Percentiles rank a stretch among this genome's conserved stretches.
These are phyloP conservation scores for Lentithecium fluviatile DNA, from an alignment of 495 filamentous ascomycete genomes.

Conservation along the genomic window DNA sequence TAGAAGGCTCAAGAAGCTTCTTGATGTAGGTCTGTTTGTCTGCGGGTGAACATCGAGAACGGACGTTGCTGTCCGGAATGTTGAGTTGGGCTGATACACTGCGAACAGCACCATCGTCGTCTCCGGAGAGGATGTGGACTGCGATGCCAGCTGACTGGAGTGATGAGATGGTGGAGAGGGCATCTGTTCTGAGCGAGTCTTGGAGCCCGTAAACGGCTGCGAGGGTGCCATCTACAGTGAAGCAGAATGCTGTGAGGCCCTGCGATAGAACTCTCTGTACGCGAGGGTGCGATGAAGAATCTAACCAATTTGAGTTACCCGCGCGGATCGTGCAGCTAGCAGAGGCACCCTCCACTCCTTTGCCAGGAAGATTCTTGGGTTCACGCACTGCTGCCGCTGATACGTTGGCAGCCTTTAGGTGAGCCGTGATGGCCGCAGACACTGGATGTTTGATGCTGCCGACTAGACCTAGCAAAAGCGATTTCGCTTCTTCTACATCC, in stretches of 20 bases:
- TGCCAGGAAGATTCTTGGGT: constrained; percentile 53
- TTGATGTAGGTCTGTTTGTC: constrained; percentile 65
- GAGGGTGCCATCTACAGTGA: constrained; percentile 53
- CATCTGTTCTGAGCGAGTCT: constrained; percentile 61
- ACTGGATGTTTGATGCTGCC: constrained; percentile 64
- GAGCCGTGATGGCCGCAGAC: constrained; percentile 55
- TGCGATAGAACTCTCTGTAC: constrained; percentile 51
- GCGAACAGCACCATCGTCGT: constrained; percentile 60
- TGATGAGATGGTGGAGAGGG: constrained; percentile 47
- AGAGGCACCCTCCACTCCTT: constrained; percentile 49
- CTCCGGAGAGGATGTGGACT: constrained; percentile 67
- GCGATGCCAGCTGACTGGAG: constrained; percentile 56
- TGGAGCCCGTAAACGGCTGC: constrained; percentile 60
- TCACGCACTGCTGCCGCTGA: constrained; percentile 40
- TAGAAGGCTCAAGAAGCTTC: constrained; percentile 28
- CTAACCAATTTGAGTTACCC: constrained; percentile 66
- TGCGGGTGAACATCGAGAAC: constrained; percentile 54
- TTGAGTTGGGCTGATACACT: constrained; percentile 52
- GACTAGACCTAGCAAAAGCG: constrained; percentile 51
- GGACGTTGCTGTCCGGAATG: constrained; percentile 52
- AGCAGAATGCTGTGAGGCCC: constrained; percentile 58
- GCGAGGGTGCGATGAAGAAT: constrained; percentile 36
- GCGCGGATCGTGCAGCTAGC: constrained; percentile 47
- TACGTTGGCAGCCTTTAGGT: constrained; percentile 48
- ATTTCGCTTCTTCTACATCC: neutral